Conservation (phyloP, 148 eudicot genomes). For the Rheum nobile region DNA sequence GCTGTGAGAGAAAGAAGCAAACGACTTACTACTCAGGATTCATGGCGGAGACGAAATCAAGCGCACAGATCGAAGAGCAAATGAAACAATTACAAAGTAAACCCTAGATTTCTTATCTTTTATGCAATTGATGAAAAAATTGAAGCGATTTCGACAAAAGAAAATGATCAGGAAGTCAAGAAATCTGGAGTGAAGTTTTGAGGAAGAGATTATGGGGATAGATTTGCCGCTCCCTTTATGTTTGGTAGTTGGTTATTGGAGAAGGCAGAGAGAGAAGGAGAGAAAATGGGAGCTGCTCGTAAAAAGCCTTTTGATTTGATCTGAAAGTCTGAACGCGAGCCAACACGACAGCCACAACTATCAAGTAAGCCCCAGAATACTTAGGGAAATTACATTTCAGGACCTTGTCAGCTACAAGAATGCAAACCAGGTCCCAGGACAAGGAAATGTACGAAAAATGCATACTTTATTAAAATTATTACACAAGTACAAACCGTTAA, state of each 20-base stretch:
- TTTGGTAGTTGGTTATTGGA: constrained; percentile 1
- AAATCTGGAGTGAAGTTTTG: background rate
- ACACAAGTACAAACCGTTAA: background rate
- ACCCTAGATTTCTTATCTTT: constrained; percentile 9
- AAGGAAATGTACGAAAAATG: background rate
- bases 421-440: background rate
- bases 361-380: background rate
- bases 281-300: constrained; percentile 1
- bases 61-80: background rate
- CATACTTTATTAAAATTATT: background rate
- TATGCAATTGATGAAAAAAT: background rate
- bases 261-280: background rate
- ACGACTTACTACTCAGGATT: constrained; percentile 15
- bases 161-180: background rate
- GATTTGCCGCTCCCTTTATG: background rate
- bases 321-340: background rate
- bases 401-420: background rate
- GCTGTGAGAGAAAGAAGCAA: background rate
- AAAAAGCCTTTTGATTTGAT: constrained; percentile 1
- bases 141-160: background rate
- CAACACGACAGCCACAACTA: constrained; percentile 7
- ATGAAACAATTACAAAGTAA: background rate
- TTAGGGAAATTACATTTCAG: background rate
- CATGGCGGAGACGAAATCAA: constrained; percentile 6
- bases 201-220: background rate